A percentile compares a stretch with the other conserved stretches of the same genome.
phyloP scores from a whole-genome alignment of 169 alveolate genomes.

The Cryptosporidium viatorum region DNA sequence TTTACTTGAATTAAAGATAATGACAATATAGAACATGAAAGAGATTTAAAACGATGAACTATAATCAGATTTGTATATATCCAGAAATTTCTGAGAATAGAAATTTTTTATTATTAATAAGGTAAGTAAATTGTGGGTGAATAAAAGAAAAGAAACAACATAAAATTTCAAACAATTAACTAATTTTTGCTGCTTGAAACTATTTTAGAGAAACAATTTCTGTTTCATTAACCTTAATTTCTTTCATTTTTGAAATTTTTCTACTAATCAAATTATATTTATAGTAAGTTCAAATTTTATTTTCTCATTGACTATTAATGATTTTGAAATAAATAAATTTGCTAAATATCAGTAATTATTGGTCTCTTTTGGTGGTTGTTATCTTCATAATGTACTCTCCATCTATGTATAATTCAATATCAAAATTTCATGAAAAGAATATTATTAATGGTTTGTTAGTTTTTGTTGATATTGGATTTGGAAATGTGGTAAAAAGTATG shows the following conservation, averaged over 20 bases:
- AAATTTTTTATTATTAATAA: conserved; percentile 15
- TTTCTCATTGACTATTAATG: background rate
- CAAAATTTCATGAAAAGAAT: conserved; percentile 24
- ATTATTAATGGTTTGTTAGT: background rate
- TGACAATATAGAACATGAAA: background rate
- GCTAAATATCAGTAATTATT: background rate
- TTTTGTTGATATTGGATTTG: conserved; percentile 32
- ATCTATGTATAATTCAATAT: conserved; percentile 30
- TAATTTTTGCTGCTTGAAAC: background rate
- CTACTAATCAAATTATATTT: background rate
- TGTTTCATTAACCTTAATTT: conserved; percentile 1
- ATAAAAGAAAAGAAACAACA: no score
- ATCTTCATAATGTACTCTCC: background rate
- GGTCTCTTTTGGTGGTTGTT: conserved; percentile 7
- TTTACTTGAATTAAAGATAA: background rate
- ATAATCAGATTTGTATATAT: conserved; percentile 6
- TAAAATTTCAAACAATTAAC: background rate
- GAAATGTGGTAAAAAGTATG: conserved; percentile 7
- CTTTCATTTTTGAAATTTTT: conserved; percentile 40
- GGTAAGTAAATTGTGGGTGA: conserved; percentile 18
- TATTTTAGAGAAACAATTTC: conserved; percentile 4
- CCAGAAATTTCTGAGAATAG: conserved; percentile 52
- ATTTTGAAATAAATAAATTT: background rate
- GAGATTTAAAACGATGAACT: background rate
- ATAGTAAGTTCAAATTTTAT: conserved; percentile 19